phyloP scores from a whole-genome alignment of 768 basidiomycete genomes.

The Termitomyces sp. region DNA sequence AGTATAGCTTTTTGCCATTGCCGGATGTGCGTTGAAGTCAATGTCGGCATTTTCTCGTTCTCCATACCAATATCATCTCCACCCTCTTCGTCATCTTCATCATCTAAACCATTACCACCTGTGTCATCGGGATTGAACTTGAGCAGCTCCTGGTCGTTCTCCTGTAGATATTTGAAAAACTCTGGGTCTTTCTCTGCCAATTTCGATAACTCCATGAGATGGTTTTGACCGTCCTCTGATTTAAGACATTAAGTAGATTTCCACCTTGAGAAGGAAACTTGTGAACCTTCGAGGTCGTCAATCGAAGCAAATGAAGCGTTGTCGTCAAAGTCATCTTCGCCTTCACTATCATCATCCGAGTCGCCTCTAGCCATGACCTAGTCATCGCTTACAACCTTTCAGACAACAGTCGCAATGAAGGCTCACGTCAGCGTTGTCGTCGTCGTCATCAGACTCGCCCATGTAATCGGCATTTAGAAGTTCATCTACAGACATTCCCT shows the following conservation, averaged over 20 bases:
- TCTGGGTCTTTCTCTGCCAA: constrained; percentile 97
- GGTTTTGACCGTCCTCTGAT: constrained; percentile 65
- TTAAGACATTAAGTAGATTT: background rate
- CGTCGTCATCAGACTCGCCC: constrained; percentile 52
- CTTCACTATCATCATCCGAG: constrained; percentile 28
- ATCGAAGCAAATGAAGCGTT: constrained; percentile 69
- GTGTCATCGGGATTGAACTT: constrained; percentile 56
- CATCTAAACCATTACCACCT: constrained; percentile 35
- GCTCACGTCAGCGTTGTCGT: constrained; percentile 21
- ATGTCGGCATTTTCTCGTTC: constrained; percentile 44
- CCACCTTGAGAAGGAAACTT: background rate
- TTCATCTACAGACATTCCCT: constrained; percentile 69
- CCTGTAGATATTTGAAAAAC: constrained; percentile 96
- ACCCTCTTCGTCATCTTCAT: constrained; percentile 33
- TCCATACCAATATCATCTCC: constrained; percentile 46
- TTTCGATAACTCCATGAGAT: constrained; percentile 78
- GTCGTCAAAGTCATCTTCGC: constrained; percentile 41
- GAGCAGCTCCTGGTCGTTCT: constrained; percentile 90
- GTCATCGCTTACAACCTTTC: constrained; percentile 2
- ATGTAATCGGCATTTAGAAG: constrained; percentile 70
- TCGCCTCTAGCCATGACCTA: constrained; percentile 21
- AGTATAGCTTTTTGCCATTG: constrained; percentile 89
- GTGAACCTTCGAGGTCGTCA: constrained; percentile 68
- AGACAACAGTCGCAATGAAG: background rate
- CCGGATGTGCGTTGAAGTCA: constrained; percentile 66